A percentile compares a stretch with the other conserved stretches of the same genome.
Conservation (phyloP, 371 early-diverging fungal genomes). For the Lichtheimia corymbifera region DNA sequence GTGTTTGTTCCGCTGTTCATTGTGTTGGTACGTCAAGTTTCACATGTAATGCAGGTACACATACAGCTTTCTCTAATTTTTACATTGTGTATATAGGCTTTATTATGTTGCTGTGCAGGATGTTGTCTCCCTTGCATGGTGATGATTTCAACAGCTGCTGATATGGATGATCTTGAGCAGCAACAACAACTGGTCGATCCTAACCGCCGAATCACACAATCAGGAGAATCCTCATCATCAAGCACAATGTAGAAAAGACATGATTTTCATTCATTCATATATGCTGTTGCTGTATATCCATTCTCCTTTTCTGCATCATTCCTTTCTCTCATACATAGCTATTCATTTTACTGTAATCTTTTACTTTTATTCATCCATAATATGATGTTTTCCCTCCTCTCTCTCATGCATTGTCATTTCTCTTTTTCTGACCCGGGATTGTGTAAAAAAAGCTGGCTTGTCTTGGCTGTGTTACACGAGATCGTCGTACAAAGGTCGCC, state of each 20-base stretch:
- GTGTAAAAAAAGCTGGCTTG: neutral
- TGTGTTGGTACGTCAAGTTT: constrained; percentile 40
- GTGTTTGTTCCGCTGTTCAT: constrained; percentile 86
- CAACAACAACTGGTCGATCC: constrained; percentile 23
- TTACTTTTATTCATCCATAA: too few relatives aligned
- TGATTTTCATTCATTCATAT: neutral
- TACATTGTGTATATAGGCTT: constrained; percentile 23
- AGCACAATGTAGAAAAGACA: constrained; percentile 4
- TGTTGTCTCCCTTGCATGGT: constrained; percentile 74
- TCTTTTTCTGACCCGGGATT: neutral
- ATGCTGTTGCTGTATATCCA: neutral
- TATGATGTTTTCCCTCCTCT: too few relatives aligned
- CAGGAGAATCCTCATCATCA: constrained; percentile 9
- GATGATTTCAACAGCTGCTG: constrained; percentile 31
- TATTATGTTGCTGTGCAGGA: constrained; percentile 70
- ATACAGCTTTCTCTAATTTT: too few relatives aligned
- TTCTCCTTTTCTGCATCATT: neutral
- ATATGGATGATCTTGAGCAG: constrained; percentile 31
- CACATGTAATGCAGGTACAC: neutral
- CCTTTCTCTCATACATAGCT: neutral
- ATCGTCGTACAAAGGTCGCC: too few relatives aligned
- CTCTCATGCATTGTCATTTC: too few relatives aligned
- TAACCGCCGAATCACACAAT: constrained; percentile 26
- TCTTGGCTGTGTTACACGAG: too few relatives aligned
- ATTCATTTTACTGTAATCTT: too few relatives aligned